phyloP scores from a whole-genome alignment of 176 grass and related monocot species.

The Microstegium vimineum region DNA sequence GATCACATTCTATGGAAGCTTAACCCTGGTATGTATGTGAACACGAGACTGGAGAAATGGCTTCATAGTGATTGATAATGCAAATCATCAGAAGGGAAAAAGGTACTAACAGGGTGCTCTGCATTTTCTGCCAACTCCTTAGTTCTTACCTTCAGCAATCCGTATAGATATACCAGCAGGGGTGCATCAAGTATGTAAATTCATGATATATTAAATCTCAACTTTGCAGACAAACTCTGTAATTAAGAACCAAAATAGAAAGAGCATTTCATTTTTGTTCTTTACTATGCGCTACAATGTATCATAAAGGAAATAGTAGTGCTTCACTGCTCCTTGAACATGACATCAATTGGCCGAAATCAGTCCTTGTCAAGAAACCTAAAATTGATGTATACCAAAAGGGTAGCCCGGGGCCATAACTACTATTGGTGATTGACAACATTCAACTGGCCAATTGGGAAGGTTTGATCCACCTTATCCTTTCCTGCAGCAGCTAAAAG shows the following conservation, averaged over 20 bases:
- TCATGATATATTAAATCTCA: conserved; percentile 12
- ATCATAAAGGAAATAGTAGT: background rate
- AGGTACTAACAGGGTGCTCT: background rate
- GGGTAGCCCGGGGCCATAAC: conserved; percentile 28
- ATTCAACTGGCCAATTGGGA: conserved; percentile 29
- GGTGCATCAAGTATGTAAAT: conserved; percentile 6
- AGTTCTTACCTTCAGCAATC: conserved; percentile 5
- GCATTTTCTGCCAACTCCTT: conserved; percentile 6
- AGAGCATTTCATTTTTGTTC: background rate
- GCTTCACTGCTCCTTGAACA: background rate
- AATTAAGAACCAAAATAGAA: background rate
- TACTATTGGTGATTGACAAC: conserved; percentile 34
- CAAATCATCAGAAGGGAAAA: background rate
- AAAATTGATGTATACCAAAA: conserved; percentile 13
- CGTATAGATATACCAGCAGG: background rate
- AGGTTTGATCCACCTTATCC: conserved; percentile 29
- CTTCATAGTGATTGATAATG: background rate
- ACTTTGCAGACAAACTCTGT: conserved; percentile 2
- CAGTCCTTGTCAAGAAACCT: conserved; percentile 23
- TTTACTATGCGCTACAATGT: background rate
- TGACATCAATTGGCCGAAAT: conserved; percentile 27
- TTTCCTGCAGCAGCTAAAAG: conserved; percentile 27
- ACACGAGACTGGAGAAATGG: background rate
- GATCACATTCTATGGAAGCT: background rate
- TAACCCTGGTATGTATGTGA: background rate